A percentile compares a stretch with the other conserved stretches of the same genome.
Evolutionary conservation across 2,329 filamentous ascomycete species (phyloP).

Genomic region (Cladosporium cucumerinum): DNA sequence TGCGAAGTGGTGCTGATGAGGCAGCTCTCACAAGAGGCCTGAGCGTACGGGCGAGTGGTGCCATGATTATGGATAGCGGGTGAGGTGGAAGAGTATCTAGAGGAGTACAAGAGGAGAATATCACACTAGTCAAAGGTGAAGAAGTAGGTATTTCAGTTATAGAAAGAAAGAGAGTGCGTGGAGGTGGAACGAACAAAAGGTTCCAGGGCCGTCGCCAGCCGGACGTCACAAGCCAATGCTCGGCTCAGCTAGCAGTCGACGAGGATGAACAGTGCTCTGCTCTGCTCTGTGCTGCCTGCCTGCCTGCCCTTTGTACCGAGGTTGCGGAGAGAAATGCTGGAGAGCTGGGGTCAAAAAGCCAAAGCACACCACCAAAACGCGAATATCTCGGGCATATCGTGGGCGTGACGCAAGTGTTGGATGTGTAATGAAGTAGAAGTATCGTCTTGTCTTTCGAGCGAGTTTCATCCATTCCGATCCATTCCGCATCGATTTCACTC

Average conservation of each 20-base stretch:
- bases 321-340: constrained; percentile 5
- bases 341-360: not conserved
- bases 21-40: constrained; percentile 15
- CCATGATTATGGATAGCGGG: constrained; percentile 22
- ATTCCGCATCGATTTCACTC: not conserved
- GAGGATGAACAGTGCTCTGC: not conserved
- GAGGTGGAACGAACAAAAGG: not conserved
- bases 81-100: not conserved
- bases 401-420: not conserved
- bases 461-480: constrained; percentile 1
- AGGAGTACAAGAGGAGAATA: not conserved
- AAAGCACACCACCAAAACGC: not conserved
- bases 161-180: not conserved
- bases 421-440: not conserved
- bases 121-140: not conserved
- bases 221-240: constrained; percentile 7
- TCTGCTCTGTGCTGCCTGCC: too few species aligned
- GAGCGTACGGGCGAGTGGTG: constrained; percentile 30
- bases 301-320: not conserved
- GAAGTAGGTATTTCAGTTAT: not conserved
- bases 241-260: not conserved
- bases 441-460: constrained; percentile 10
- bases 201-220: not conserved
- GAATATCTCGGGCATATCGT: not conserved
- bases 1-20: not conserved